Conservation (phyloP, 2,329 filamentous ascomycete species). For the Botrytis hyacinthi region DNA sequence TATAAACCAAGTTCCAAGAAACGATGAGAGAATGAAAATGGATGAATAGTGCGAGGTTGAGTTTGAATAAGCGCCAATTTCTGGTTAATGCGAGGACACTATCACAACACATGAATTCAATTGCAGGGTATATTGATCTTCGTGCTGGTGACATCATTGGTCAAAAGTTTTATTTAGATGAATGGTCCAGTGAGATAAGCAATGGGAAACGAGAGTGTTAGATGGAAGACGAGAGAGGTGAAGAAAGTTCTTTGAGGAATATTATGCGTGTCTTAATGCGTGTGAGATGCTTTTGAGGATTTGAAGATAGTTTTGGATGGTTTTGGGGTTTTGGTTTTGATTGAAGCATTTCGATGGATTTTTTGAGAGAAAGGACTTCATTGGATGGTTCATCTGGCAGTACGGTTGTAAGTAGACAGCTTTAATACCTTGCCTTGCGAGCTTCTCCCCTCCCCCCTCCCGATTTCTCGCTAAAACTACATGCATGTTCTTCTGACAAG, state of each 20-base stretch:
- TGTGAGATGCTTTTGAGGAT: neutral
- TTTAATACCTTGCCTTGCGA: neutral
- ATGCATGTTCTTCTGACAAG: neutral
- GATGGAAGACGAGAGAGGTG: neutral
- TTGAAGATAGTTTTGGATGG: no score
- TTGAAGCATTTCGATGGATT: neutral
- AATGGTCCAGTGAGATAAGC: neutral
- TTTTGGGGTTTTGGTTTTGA: neutral
- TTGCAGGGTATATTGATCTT: neutral
- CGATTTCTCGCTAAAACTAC: neutral
- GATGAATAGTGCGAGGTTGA: neutral
- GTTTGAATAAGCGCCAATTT: neutral
- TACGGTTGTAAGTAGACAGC: neutral
- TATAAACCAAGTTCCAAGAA: neutral
- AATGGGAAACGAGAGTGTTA: neutral
- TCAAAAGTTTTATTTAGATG: neutral
- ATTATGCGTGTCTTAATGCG: neutral
- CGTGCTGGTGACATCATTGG: neutral
- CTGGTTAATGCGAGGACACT: neutral
- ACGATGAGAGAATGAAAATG: neutral
- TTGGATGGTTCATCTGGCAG: neutral
- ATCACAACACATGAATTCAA: neutral
- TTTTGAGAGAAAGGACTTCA: neutral
- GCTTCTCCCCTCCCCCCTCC: accelerated
- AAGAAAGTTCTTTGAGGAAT: neutral